Evolutionary conservation across 805 yeast genomes (phyloP).

Genomic region (Lachancea cidri): DNA sequence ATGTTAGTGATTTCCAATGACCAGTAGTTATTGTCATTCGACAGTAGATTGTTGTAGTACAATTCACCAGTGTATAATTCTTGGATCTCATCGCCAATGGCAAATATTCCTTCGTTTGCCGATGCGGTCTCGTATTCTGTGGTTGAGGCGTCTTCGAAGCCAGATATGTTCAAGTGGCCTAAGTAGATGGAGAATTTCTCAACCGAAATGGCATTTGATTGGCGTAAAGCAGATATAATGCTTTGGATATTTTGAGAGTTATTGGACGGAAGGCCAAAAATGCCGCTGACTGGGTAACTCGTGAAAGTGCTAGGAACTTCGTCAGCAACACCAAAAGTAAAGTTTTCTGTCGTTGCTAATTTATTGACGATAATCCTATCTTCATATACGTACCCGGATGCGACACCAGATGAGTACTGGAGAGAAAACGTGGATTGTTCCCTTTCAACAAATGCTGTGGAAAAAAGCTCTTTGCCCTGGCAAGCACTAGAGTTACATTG

Average conservation of each 20-base stretch:
- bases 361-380: slow-evolving; percentile 33
- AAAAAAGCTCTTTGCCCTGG: slow-evolving; percentile 28
- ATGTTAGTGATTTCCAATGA: slow-evolving; percentile 39
- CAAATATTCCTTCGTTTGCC: slow-evolving; percentile 38
- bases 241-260: slow-evolving; percentile 36
- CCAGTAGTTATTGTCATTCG: slow-evolving; percentile 45
- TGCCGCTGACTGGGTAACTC: slow-evolving; percentile 51
- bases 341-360: slow-evolving; percentile 34
- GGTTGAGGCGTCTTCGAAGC: slow-evolving; percentile 15
- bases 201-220: slow-evolving; percentile 32
- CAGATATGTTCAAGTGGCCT: slow-evolving; percentile 29
- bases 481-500: slow-evolving; percentile 46
- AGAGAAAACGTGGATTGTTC: slow-evolving; percentile 39
- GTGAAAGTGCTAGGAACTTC: slow-evolving; percentile 49
- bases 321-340: slow-evolving; percentile 50
- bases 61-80: slow-evolving; percentile 40
- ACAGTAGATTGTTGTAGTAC: slow-evolving; percentile 36
- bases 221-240: slow-evolving; percentile 37
- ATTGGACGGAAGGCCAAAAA: slow-evolving; percentile 52
- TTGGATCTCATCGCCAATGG: slow-evolving; percentile 38
- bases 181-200: slow-evolving; percentile 43
- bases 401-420: slow-evolving; percentile 49
- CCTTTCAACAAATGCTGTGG: slow-evolving; percentile 16
- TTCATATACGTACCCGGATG: slow-evolving; percentile 44
- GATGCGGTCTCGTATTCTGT: slow-evolving; percentile 2